phyloP scores from a whole-genome alignment of 2,329 filamentous ascomycete species.

The Calonectria montana region DNA sequence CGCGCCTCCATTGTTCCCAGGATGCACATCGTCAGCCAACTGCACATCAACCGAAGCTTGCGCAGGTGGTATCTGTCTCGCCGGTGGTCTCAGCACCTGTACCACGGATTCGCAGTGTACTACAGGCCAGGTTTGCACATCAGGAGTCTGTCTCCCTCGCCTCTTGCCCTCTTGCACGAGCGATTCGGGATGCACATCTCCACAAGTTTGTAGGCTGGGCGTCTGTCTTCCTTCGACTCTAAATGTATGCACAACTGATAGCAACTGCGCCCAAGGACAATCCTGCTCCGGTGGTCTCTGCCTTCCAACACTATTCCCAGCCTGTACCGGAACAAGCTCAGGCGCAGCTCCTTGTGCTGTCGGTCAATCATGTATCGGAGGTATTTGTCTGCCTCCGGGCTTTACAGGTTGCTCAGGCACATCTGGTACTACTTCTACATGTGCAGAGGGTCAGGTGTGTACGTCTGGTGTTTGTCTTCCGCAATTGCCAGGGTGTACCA shows the following conservation, averaged over 20 bases:
- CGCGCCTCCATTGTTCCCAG: slow-evolving; percentile 3
- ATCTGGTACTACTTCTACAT: not conserved
- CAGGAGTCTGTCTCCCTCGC: slow-evolving; percentile 12
- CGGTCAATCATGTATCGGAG: not conserved
- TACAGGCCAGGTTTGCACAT: not conserved
- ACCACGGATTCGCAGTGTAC: not conserved
- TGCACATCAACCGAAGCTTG: slow-evolving; percentile 7
- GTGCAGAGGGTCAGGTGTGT: not conserved
- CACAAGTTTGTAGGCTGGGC: slow-evolving; percentile 5
- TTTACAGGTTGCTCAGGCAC: not conserved
- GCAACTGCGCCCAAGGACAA: not conserved
- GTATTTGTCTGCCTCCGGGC: not conserved
- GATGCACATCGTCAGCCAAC: slow-evolving; percentile 1
- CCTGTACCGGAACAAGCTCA: not conserved
- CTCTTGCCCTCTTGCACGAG: slow-evolving; percentile 3
- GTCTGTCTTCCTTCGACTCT: slow-evolving; percentile 10
- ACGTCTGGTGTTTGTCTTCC: slow-evolving; percentile 18
- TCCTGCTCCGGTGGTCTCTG: slow-evolving; percentile 14
- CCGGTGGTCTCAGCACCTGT: not conserved
- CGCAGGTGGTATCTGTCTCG: slow-evolving; percentile 12
- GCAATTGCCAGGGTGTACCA: not conserved
- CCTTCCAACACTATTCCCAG: slow-evolving; percentile 6
- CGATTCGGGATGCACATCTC: not conserved
- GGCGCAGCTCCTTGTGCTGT: not conserved
- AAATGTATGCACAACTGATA: not conserved